Base-by-base conservation (phyloP, 1,284 basidiomycete genomes). In the Pterula multifida region DNA sequence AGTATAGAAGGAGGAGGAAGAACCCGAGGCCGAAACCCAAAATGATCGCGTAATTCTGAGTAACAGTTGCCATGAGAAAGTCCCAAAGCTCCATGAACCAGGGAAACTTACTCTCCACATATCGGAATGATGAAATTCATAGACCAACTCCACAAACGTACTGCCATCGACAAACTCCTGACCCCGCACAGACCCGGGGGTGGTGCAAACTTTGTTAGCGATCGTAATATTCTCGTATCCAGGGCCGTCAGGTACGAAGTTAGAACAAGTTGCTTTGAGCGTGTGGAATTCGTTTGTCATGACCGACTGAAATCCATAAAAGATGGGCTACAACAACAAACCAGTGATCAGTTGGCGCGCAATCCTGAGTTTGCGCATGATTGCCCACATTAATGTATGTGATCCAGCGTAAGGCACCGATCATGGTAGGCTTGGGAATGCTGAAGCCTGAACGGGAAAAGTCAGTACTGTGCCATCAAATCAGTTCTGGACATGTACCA, bases 321-420 rank as follows among this genome's bases (percentile, higher is more conserved):
- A 65, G 21, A 76, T 52, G 15, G 70, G 74, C 73, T 74, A 53
- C 3, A 24, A 9, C 13, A 1, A 2, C 44, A 0, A 2, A n/a
- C n/a, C n/a, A n/a, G n/a, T 13, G n/a, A 36, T 11, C 26, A 1
- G 46, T 1, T 26, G 12, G 28, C 22, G 23, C 39, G 9, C 6
- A 17, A 9, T 19, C 17, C 39, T 42, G 4, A 42, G 19, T 6
- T 4, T 11, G 4, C 4, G 39, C 17, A 4, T 6, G 13, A 17
- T 42, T 15, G 67, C 76, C 48, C 54, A 74, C 78, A 52, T 82
- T 80, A 26, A 81, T 69, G 47, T 72, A 81, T 2, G 73, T 73
- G 35, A 84, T 75, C 82, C 83, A 85, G 19, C 68, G 66, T 50
- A 85, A 62, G 2, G 76, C 79, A 9, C 75, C 76, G 15, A 80